A percentile compares a stretch with the other conserved stretches of the same genome.
Evolutionary conservation across 2,329 filamentous ascomycete species (phyloP).

Genomic region (Pyrenophora graminea): DNA sequence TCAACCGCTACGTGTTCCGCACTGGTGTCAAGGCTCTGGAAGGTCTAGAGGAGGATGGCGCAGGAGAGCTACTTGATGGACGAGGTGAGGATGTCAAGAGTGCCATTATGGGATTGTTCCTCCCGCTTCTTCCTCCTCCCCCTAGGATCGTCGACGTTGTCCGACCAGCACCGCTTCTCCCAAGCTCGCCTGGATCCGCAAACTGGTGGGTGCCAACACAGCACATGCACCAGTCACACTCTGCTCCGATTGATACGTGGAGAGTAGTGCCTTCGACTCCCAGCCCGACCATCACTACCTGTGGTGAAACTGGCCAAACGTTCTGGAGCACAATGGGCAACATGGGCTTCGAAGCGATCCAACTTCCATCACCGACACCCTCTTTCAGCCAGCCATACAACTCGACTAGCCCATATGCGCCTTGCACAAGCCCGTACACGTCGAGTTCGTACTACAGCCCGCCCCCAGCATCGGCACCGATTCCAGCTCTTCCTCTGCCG

Average conservation of each 20-base stretch:
- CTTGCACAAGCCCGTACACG: slow-evolving; percentile 64
- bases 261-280: slow-evolving; percentile 88
- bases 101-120: slow-evolving; percentile 81
- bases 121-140: slow-evolving; percentile 81
- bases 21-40: slow-evolving; percentile 87
- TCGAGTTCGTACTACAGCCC: slow-evolving; percentile 77
- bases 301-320: slow-evolving; percentile 70
- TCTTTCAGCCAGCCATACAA: slow-evolving; percentile 72
- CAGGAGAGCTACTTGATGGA: slow-evolving; percentile 87
- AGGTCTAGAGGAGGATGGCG: slow-evolving; percentile 94
- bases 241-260: slow-evolving; percentile 82
- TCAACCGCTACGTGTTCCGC: slow-evolving; percentile 96
- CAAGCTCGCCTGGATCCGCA: slow-evolving; percentile 74
- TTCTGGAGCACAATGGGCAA: slow-evolving; percentile 74
- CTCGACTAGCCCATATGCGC: slow-evolving; percentile 48
- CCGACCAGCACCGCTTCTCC: slow-evolving; percentile 81
- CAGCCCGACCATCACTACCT: slow-evolving; percentile 69
- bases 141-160: slow-evolving; percentile 88
- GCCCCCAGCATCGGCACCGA: slow-evolving; percentile 72
- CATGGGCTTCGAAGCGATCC: slow-evolving; percentile 68
- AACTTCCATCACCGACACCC: slow-evolving; percentile 75
- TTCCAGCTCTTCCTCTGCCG: slow-evolving; percentile 78
- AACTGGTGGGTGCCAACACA: slow-evolving; percentile 77
- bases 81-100: slow-evolving; percentile 93
- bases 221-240: slow-evolving; percentile 64